phyloP scores from a whole-genome alignment of 2,329 filamentous ascomycete species.

The Alternaria alternata region DNA sequence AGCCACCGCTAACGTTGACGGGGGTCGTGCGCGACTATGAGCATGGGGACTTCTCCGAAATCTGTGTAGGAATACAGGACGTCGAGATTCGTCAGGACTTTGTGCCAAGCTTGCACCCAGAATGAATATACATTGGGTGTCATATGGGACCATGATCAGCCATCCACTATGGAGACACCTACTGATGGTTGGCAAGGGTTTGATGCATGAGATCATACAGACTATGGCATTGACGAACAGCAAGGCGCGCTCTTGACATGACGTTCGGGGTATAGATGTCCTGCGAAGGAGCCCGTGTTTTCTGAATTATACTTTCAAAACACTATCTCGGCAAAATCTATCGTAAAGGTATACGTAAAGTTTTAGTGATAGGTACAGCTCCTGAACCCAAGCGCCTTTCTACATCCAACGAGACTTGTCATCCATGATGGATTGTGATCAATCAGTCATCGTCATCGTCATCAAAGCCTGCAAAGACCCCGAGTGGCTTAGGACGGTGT shows the following conservation, averaged over 20 bases:
- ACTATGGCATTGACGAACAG: background rate
- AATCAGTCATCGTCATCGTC: constrained; percentile 8
- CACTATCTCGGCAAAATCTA: background rate
- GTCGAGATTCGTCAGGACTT: background rate
- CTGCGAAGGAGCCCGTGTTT: background rate
- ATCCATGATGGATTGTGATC: background rate
- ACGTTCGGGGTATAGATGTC: background rate
- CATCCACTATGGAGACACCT: background rate
- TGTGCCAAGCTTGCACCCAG: background rate
- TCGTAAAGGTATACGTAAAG: background rate
- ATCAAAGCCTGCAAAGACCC: constrained; percentile 14
- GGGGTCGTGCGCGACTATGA: background rate
- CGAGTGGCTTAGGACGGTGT: constrained; percentile 5
- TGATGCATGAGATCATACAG: background rate
- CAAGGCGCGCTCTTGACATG: background rate
- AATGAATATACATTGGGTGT: background rate
- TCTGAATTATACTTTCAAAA: background rate
- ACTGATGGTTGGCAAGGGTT: background rate
- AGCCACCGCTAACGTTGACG: background rate
- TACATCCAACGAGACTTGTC: background rate
- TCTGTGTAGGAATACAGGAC: background rate
- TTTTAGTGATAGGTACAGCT: background rate
- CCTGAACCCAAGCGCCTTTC: background rate
- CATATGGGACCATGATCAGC: background rate
- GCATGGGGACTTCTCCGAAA: background rate